Evolutionary conservation across 75 land plant species (phyloP).

Genomic region (Chamaecyparis obtusa): DNA sequence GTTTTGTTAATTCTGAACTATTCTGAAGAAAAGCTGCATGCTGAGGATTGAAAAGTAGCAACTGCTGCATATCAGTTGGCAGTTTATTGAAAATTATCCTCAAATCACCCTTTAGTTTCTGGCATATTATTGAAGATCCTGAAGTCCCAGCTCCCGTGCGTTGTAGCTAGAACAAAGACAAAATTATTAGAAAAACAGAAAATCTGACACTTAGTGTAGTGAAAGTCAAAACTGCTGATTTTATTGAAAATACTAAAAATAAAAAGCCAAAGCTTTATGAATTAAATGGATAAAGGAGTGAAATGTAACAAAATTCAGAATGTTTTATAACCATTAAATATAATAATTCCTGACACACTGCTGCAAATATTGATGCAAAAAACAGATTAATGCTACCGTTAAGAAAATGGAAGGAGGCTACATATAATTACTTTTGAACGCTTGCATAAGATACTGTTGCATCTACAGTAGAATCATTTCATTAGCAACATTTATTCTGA

Average conservation of each 20-base stretch:
- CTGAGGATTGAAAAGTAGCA: slow-evolving; percentile 81
- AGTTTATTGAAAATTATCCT: slow-evolving; percentile 67
- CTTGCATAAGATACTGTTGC: too few species aligned
- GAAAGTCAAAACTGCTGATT: background rate
- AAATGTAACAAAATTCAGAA: background rate
- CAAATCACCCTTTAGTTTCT: slow-evolving; percentile 79
- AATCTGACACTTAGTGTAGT: background rate
- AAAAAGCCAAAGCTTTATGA: background rate
- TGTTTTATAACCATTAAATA: background rate
- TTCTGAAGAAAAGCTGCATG: slow-evolving; percentile 65
- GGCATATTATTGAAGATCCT: slow-evolving; percentile 40
- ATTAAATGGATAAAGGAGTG: background rate
- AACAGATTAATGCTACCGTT: background rate
- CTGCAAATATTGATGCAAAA: background rate
- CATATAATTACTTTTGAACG: too few species aligned
- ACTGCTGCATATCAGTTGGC: slow-evolving; percentile 88
- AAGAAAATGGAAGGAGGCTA: too few species aligned
- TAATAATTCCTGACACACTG: background rate
- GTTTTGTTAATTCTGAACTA: slow-evolving; percentile 30
- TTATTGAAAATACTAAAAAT: background rate
- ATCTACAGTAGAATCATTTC: too few species aligned
- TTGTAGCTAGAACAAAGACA: slow-evolving; percentile 17
- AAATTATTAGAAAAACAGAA: slow-evolving; percentile 6
- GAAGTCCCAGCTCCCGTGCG: slow-evolving; percentile 31
- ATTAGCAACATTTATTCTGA: too few species aligned